Evolutionary conservation across 768 basidiomycete genomes (phyloP).

Genomic region (Mycena haematopus): DNA sequence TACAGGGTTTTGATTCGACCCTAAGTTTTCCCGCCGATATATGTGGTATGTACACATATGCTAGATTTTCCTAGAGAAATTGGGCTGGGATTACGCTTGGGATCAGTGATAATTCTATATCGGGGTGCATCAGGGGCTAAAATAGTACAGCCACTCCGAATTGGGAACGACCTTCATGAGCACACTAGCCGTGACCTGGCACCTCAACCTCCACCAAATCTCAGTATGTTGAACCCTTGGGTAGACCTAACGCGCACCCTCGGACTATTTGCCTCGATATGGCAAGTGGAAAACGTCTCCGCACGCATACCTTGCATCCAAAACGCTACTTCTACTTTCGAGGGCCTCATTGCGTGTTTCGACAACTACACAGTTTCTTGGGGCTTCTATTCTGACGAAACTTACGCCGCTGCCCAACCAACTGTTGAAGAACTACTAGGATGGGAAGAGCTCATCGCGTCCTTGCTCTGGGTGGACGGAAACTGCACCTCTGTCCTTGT

Average conservation of each 20-base stretch:
- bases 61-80: too few species aligned
- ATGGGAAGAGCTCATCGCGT: slow-evolving; percentile 36
- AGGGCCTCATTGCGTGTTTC: slow-evolving; percentile 38
- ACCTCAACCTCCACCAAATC: too few species aligned
- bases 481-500: slow-evolving; percentile 39
- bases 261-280: background rate
- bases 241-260: background rate
- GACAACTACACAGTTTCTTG: slow-evolving; percentile 40
- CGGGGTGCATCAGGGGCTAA: too few species aligned
- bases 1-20: too few species aligned
- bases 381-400: slow-evolving; percentile 36
- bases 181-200: too few species aligned
- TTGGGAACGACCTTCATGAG: too few species aligned
- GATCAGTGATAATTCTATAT: too few species aligned
- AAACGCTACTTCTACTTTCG: slow-evolving; percentile 25
- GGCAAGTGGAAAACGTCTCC: background rate
- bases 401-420: slow-evolving; percentile 44
- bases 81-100: too few species aligned
- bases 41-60: too few species aligned
- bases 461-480: slow-evolving; percentile 39
- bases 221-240: slow-evolving; percentile 5
- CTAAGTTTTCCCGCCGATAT: too few species aligned
- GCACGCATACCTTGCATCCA: slow-evolving; percentile 22
- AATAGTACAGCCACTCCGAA: too few species aligned
- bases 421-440: slow-evolving; percentile 33